A percentile compares a stretch with the other conserved stretches of the same genome.
phyloP scores from a whole-genome alignment of 2,329 filamentous ascomycete species.

The Fusarium domesticum region DNA sequence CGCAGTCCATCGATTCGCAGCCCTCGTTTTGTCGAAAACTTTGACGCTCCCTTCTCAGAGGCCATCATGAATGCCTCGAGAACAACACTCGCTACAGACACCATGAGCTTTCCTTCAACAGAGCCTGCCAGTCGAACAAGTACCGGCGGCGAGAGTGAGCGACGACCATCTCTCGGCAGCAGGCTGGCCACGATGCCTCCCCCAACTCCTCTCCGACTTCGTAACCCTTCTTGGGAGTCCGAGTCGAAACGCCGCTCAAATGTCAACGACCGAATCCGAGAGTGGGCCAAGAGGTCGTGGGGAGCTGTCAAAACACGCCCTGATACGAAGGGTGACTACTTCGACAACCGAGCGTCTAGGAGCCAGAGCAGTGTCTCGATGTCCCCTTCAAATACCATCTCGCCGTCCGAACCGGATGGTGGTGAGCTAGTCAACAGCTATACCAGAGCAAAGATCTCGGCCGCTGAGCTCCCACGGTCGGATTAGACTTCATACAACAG shows the following conservation, averaged over 20 bases:
- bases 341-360: slow-evolving; percentile 11
- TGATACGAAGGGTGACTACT: slow-evolving; percentile 24
- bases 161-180: slow-evolving; percentile 9
- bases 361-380: slow-evolving; percentile 19
- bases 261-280: slow-evolving; percentile 34
- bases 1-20: slow-evolving; percentile 25
- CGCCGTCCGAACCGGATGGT: slow-evolving; percentile 16
- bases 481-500: slow-evolving; percentile 11
- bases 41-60: slow-evolving; percentile 39
- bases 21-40: slow-evolving; percentile 39
- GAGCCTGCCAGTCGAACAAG: slow-evolving; percentile 25
- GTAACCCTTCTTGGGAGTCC: slow-evolving; percentile 30
- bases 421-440: slow-evolving; percentile 7
- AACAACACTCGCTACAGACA: slow-evolving; percentile 28
- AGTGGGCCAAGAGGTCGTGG: slow-evolving; percentile 36
- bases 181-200: slow-evolving; percentile 4
- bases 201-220: slow-evolving; percentile 21
- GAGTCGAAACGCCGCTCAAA: slow-evolving; percentile 28
- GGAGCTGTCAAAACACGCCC: slow-evolving; percentile 26
- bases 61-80: slow-evolving; percentile 33
- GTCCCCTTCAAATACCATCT: slow-evolving; percentile 16
- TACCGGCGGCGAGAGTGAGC: slow-evolving; percentile 25
- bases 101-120: slow-evolving; percentile 27
- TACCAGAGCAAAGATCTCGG: slow-evolving; percentile 13
- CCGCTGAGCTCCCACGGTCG: slow-evolving; percentile 13